These are phyloP conservation scores for Ophiostoma tasmaniense DNA, from an alignment of 2,329 filamentous ascomycete genomes.

Conservation along the genomic window DNA sequence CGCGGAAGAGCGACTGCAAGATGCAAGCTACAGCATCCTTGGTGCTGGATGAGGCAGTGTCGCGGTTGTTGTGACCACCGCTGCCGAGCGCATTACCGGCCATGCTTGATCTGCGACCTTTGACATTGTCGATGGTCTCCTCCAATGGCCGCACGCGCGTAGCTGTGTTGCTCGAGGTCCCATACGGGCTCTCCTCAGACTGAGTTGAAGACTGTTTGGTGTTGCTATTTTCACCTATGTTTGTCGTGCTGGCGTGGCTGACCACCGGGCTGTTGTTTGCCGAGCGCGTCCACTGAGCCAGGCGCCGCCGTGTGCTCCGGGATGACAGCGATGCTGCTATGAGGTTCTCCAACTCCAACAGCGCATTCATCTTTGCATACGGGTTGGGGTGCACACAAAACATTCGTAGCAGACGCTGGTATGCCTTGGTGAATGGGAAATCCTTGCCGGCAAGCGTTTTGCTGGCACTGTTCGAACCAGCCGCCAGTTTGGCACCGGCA, in stretches of 20 bases:
- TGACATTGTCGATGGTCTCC: constrained; percentile 61
- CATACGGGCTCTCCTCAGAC: constrained; percentile 12
- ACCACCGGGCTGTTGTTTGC: constrained; percentile 13
- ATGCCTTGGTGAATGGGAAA: constrained; percentile 75
- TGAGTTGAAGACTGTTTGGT: not conserved
- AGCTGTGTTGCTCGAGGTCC: not conserved
- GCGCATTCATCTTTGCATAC: constrained; percentile 70
- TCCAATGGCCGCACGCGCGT: constrained; percentile 42
- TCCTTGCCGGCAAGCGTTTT: constrained; percentile 33
- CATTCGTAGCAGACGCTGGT: constrained; percentile 68
- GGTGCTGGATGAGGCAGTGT: constrained; percentile 38
- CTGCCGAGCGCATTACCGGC: constrained; percentile 40
- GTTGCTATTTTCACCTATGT: not conserved
- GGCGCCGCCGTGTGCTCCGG: constrained; percentile 34
- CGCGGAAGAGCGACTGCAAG: constrained; percentile 58
- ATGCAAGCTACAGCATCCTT: constrained; percentile 59
- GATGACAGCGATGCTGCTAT: constrained; percentile 66
- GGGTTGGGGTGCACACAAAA: constrained; percentile 88
- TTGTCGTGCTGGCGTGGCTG: constrained; percentile 5
- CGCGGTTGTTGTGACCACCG: not conserved
- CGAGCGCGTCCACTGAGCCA: constrained; percentile 31
- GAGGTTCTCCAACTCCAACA: constrained; percentile 75
- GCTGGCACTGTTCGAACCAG: not conserved
- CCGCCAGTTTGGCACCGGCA: not conserved
- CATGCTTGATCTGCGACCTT: constrained; percentile 55